Percentiles rank a stretch among this genome's conserved stretches.
Evolutionary conservation across 768 basidiomycete genomes (phyloP).

Genomic region (Mycena capillaripes): DNA sequence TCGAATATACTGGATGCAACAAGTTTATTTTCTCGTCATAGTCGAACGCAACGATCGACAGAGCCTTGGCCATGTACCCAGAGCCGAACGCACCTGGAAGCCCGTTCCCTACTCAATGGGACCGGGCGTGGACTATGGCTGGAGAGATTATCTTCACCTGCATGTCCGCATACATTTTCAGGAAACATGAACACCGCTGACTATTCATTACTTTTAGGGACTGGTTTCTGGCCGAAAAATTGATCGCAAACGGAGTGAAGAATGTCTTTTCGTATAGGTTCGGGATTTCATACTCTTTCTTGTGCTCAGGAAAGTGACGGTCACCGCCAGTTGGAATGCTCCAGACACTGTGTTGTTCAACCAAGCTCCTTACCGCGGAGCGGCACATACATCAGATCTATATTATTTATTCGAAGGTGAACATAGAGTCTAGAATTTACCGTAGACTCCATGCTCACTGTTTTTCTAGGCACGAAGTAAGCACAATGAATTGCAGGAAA

Average conservation of each 20-base stretch:
- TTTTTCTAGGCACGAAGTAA: conserved; percentile 47
- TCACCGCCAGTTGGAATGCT: conserved; percentile 54
- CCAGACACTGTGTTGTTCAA: conserved; percentile 56
- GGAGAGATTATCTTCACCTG: conserved; percentile 59
- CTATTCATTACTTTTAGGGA: conserved; percentile 47
- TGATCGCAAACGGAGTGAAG: conserved; percentile 44
- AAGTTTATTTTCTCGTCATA: conserved; percentile 23
- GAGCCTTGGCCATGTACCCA: conserved; percentile 55
- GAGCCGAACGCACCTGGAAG: conserved; percentile 49
- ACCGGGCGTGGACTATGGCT: conserved; percentile 56
- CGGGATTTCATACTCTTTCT: not conserved
- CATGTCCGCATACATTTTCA: conserved; percentile 47
- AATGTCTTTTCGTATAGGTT: conserved; percentile 54
- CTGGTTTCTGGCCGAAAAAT: conserved; percentile 52
- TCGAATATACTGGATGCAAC: not conserved
- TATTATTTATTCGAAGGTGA: conserved; percentile 60
- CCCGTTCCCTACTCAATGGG: conserved; percentile 55
- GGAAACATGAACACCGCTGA: no score
- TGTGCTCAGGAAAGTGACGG: not conserved
- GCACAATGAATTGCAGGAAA: not conserved
- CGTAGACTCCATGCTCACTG: not conserved
- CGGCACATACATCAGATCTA: conserved; percentile 60
- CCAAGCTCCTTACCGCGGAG: conserved; percentile 52
- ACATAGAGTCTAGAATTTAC: not conserved
- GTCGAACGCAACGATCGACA: conserved; percentile 53